phyloP scores from a whole-genome alignment of 805 yeast genomes.

The Metschnikowia similis region DNA sequence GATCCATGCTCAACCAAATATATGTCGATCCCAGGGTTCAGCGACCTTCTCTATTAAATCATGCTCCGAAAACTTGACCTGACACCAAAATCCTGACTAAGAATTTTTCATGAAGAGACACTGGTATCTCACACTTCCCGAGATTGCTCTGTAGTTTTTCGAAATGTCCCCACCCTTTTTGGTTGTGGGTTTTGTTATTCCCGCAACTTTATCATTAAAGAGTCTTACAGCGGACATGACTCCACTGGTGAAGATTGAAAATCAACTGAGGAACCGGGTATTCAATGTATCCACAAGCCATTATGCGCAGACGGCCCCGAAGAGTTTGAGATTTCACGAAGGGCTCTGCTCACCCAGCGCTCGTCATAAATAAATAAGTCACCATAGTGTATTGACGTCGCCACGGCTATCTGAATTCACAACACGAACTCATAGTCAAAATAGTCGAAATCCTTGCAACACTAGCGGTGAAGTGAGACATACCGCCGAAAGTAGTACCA shows the following conservation, averaged over 20 bases:
- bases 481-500: constrained; percentile 44
- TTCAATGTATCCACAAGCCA: constrained; percentile 36
- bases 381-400: constrained; percentile 28
- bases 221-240: constrained; percentile 34
- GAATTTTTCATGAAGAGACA: constrained; percentile 32
- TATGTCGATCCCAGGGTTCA: constrained; percentile 42
- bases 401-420: constrained; percentile 30
- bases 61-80: constrained; percentile 30
- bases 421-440: constrained; percentile 27
- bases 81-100: constrained; percentile 45
- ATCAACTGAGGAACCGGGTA: constrained; percentile 25
- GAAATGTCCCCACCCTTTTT: constrained; percentile 45
- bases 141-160: constrained; percentile 40
- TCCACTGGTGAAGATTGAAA: constrained; percentile 9
- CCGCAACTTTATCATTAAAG: constrained; percentile 23
- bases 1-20: constrained; percentile 26
- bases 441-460: constrained; percentile 27
- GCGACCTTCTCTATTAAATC: constrained; percentile 37
- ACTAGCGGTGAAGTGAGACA: constrained; percentile 36
- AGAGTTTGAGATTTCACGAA: constrained; percentile 31
- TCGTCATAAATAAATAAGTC: constrained; percentile 21
- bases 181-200: constrained; percentile 8
- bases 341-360: constrained; percentile 26
- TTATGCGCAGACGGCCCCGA: constrained; percentile 33
- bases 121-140: constrained; percentile 27